These are phyloP conservation scores for Ochetophila trinervis DNA, from an alignment of 306 rosid genomes.

Conservation along the genomic window DNA sequence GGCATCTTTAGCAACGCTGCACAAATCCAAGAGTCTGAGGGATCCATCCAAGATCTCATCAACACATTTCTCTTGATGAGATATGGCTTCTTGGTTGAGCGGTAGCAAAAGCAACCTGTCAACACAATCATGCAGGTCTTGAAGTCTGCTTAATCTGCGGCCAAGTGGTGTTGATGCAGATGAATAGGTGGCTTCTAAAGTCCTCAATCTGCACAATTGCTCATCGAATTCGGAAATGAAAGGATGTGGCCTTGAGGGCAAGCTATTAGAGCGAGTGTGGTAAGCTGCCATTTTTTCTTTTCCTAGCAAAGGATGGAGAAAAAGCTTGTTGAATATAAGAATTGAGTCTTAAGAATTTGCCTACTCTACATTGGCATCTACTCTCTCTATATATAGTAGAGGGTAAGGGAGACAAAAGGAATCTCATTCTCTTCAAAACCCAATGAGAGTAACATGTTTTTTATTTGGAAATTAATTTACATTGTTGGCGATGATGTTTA, in stretches of 20 bases:
- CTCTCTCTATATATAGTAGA: background rate
- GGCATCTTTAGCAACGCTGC: conserved; percentile 25
- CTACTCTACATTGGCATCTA: background rate
- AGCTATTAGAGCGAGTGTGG: conserved; percentile 44
- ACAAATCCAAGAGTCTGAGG: conserved; percentile 29
- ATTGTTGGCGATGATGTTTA: background rate
- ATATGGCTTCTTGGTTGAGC: conserved; percentile 33
- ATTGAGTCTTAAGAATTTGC: background rate
- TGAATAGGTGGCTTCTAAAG: conserved; percentile 13
- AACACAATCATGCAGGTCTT: conserved; percentile 38
- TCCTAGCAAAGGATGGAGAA: background rate
- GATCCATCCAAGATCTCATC: conserved; percentile 37
- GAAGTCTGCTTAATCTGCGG: conserved; percentile 29
- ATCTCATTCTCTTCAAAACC: background rate
- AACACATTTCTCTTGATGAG: conserved; percentile 21
- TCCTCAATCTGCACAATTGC: conserved; percentile 30
- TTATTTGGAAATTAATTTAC: background rate
- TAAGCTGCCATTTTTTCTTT: conserved; percentile 24
- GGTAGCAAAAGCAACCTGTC: conserved; percentile 35
- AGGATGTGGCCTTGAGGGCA: conserved; percentile 44
- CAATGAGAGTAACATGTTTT: background rate
- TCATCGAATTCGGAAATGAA: conserved; percentile 28
- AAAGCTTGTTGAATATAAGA: background rate
- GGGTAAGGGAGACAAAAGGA: background rate
- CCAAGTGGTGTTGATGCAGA: conserved; percentile 18